Evolutionary conservation across 1,139 yeast genomes (phyloP).

Genomic region (Wickerhamiella infanticola): DNA sequence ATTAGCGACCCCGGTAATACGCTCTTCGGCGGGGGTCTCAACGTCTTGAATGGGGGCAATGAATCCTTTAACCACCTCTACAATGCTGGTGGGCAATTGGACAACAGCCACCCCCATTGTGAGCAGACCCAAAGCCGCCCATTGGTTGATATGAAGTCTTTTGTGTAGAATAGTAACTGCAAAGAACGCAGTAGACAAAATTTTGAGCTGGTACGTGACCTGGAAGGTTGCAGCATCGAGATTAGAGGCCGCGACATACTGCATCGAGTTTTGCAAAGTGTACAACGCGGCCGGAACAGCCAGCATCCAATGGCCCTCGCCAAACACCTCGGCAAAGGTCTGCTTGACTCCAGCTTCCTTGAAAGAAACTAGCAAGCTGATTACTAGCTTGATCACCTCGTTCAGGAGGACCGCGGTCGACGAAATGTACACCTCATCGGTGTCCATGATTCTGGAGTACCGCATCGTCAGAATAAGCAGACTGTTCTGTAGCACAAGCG

Average conservation of each 20-base stretch:
- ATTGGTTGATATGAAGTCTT: slow-evolving; percentile 21
- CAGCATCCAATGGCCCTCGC: slow-evolving; percentile 27
- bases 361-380: slow-evolving; percentile 20
- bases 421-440: slow-evolving; percentile 22
- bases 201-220: slow-evolving; percentile 30
- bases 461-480: slow-evolving; percentile 23
- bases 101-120: slow-evolving; percentile 29
- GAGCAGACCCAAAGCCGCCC: slow-evolving; percentile 26
- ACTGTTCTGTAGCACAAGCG: slow-evolving; percentile 15
- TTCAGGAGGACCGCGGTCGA: slow-evolving; percentile 31
- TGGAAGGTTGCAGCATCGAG: slow-evolving; percentile 31
- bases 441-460: slow-evolving; percentile 28
- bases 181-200: slow-evolving; percentile 30
- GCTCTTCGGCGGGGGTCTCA: slow-evolving; percentile 13
- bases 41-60: slow-evolving; percentile 9
- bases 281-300: slow-evolving; percentile 29
- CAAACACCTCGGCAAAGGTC: slow-evolving; percentile 21
- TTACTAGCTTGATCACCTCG: slow-evolving; percentile 25
- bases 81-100: slow-evolving; percentile 24
- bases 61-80: slow-evolving; percentile 3
- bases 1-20: slow-evolving; percentile 15
- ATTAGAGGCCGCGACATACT: slow-evolving; percentile 29
- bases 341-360: slow-evolving; percentile 16
- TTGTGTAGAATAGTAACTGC: slow-evolving; percentile 28
- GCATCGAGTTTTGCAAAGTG: slow-evolving; percentile 28